Conservation (phyloP, 2,329 filamentous ascomycete species). For the Colletotrichum lini region DNA sequence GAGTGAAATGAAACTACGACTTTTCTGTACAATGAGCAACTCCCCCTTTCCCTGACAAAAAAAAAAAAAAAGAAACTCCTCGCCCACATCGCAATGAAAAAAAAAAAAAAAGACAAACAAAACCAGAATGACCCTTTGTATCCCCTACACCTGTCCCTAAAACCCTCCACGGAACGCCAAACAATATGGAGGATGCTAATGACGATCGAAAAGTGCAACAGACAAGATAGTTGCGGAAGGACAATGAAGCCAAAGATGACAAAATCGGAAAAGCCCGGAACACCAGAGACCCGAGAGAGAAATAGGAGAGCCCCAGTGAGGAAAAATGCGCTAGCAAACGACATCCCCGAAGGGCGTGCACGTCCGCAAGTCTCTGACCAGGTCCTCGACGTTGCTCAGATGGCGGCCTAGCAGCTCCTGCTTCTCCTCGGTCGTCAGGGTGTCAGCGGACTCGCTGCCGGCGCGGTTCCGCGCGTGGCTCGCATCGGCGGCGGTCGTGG, state of each 20-base stretch:
- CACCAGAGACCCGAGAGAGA: constrained; percentile 11
- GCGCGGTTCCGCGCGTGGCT: constrained; percentile 51
- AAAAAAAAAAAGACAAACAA: background rate
- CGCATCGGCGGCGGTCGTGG: constrained; percentile 49
- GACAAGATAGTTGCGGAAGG: constrained; percentile 20
- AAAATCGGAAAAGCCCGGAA: constrained; percentile 18
- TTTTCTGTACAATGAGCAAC: constrained; percentile 22
- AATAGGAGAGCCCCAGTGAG: constrained; percentile 22
- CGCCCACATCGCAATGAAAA: constrained; percentile 5
- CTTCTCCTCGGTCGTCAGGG: constrained; percentile 84
- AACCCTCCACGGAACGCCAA: constrained; percentile 38
- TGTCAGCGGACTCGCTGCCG: constrained; percentile 58
- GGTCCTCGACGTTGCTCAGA: constrained; percentile 85
- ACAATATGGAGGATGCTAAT: constrained; percentile 32
- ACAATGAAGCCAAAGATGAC: constrained; percentile 24
- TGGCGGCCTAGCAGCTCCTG: constrained; percentile 83
- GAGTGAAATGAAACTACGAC: constrained; percentile 1
- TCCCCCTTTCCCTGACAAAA: background rate
- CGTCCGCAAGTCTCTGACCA: constrained; percentile 87
- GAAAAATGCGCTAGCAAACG: constrained; percentile 56
- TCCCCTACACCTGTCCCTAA: constrained; percentile 26
- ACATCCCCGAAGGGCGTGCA: constrained; percentile 81
- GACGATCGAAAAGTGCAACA: background rate
- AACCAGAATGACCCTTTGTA: constrained; percentile 10
- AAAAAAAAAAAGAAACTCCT: constrained; percentile 8